Evolutionary conservation across 1,284 basidiomycete species (phyloP).

Genomic region (Leccinum variabile): DNA sequence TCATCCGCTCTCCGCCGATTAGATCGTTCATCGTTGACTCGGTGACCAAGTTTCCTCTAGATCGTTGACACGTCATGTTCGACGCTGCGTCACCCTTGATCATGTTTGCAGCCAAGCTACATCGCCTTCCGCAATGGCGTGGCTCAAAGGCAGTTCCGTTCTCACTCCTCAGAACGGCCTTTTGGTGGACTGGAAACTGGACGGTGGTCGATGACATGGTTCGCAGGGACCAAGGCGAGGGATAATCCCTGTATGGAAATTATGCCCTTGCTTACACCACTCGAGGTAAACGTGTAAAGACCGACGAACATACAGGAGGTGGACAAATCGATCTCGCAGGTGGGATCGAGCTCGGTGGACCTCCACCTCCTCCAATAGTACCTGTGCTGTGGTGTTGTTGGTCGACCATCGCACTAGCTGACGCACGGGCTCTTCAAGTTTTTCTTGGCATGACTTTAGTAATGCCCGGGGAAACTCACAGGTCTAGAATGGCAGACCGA

Average conservation of each 20-base stretch:
- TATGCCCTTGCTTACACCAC: conserved; percentile 51
- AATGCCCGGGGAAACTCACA: background rate
- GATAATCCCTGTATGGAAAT: conserved; percentile 47
- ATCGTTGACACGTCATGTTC: conserved; percentile 41
- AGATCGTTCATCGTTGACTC: conserved; percentile 10
- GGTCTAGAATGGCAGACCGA: background rate
- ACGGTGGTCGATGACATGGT: conserved; percentile 43
- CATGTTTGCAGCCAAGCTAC: conserved; percentile 40
- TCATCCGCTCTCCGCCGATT: background rate
- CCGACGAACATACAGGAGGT: conserved; percentile 41
- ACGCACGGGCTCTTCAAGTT: background rate
- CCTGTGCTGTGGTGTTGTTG: conserved; percentile 5
- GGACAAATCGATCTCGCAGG: conserved; percentile 63
- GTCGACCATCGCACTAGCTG: background rate
- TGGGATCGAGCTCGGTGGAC: conserved; percentile 36
- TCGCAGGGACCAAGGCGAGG: conserved; percentile 41
- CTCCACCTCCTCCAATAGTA: background rate
- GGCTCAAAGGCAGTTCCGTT: conserved; percentile 42
- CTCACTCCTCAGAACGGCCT: conserved; percentile 50
- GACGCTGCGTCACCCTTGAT: conserved; percentile 54
- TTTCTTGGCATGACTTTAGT: background rate
- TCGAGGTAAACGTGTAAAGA: conserved; percentile 46
- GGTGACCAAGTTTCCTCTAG: conserved; percentile 20
- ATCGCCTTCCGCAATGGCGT: conserved; percentile 48
- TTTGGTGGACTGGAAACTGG: conserved; percentile 41